A percentile compares a stretch with the other conserved stretches of the same genome.
These are phyloP conservation scores for Talaromyces marneffei DNA, from an alignment of 2,329 filamentous ascomycete genomes.

Conservation along the genomic window DNA sequence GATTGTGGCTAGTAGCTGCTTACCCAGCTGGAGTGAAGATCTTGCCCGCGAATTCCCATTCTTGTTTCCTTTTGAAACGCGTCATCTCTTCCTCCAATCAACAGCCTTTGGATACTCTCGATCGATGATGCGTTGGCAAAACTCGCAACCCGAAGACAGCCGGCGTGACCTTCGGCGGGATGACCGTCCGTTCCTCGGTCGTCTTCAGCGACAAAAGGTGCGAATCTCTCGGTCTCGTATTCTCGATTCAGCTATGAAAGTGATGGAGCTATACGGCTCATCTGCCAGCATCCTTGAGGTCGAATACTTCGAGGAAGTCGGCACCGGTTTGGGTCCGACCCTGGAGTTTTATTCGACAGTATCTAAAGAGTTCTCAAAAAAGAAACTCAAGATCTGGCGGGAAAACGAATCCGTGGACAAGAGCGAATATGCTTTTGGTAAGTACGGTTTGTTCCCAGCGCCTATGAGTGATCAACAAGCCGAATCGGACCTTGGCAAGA, in stretches of 20 bases:
- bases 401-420: conserved; percentile 69
- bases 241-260: conserved; percentile 91
- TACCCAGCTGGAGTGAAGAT: conserved; percentile 95
- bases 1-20: conserved; percentile 92
- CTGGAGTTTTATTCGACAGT: conserved; percentile 97
- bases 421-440: conserved; percentile 78
- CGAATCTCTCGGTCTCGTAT: conserved; percentile 92
- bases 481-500: conserved; percentile 71
- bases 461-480: conserved; percentile 78
- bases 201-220: conserved; percentile 94
- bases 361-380: conserved; percentile 94
- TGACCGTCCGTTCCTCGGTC: conserved; percentile 82
- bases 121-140: conserved; percentile 97
- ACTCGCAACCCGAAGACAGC: conserved; percentile 74
- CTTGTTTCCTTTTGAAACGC: conserved; percentile 94
- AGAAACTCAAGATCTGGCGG: conserved; percentile 93
- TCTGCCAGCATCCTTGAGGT: conserved; percentile 94
- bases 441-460: conserved; percentile 81
- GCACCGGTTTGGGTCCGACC: conserved; percentile 89
- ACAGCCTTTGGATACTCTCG: conserved; percentile 97
- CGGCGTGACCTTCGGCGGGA: conserved; percentile 77
- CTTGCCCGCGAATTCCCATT: conserved; percentile 90
- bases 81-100: conserved; percentile 93
- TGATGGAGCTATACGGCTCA: conserved; percentile 98
- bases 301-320: conserved; percentile 98